Evolutionary conservation across 495 filamentous ascomycete species (phyloP).

Genomic region (Penicillium antarcticum): DNA sequence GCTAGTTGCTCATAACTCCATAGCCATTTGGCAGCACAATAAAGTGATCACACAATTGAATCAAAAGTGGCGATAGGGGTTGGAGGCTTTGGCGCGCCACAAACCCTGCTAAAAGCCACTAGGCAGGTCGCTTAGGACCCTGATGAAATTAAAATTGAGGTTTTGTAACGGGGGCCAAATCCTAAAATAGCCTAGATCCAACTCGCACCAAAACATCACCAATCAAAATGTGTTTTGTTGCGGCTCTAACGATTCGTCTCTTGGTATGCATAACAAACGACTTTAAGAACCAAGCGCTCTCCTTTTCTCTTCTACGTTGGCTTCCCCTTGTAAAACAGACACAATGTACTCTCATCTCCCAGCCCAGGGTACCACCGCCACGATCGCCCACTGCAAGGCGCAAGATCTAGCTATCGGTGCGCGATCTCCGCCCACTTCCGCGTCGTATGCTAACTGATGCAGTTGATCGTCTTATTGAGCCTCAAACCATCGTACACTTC

Average conservation of each 20-base stretch:
- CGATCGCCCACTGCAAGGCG: slow-evolving; percentile 1
- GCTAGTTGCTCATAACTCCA: no score
- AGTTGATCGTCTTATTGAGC: slow-evolving; percentile 24
- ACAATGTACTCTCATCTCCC: not conserved
- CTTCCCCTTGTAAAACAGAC: not conserved
- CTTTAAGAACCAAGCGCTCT: not conserved
- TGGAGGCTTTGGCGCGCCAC: no score
- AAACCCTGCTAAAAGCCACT: no score
- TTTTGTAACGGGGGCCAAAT: not conserved
- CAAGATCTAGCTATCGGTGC: slow-evolving; percentile 6
- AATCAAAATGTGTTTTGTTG: not conserved
- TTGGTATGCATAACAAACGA: not conserved
- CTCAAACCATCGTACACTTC: slow-evolving; percentile 14
- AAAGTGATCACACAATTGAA: no score
- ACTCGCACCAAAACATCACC: not conserved
- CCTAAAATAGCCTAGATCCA: not conserved
- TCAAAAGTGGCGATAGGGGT: no score
- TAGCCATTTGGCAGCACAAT: no score
- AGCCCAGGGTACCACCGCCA: not conserved
- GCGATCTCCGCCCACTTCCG: not conserved
- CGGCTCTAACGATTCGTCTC: not conserved
- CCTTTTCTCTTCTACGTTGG: not conserved
- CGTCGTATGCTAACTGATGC: not conserved
- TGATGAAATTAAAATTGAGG: no score
- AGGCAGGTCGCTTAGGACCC: no score